Evolutionary conservation across 257 asterid species (phyloP), one percentile per base, ranked within the genome.

Genomic region (Fraxinus excelsior): DNA sequence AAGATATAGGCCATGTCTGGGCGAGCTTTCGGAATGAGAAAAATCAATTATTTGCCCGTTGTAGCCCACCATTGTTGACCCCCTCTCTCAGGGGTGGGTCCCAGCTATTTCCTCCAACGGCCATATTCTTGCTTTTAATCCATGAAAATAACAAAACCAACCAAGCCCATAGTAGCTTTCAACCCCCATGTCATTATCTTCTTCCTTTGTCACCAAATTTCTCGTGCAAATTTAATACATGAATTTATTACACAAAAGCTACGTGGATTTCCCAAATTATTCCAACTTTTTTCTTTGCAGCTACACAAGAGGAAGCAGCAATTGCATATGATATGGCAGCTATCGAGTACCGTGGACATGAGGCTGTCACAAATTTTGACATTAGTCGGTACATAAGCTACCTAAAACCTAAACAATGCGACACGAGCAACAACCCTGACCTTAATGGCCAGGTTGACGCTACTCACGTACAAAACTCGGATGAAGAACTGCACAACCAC

Each of bases 281-380:
- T 82, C 82, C 65, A 44, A 69, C 49, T 7, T 74, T 67, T 44
- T 75, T 8, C 23, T 16, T 16, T 75, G 85, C 82, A 96, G 99
- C 96, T 73, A 96, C 98, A 2, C 95, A 96, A 85, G 99, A 96
- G 72, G 99, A 96, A 85, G 99, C 99, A 0, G 99, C 99, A 38
- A 83, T 88, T 0, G 99, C 99, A 1, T 96, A 96, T 28, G 99
- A 96, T 87, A 85, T 87, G 91, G 99, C 99, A 44, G 99, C 99
- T 1, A 89, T 96, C 69, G 93, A 96, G 82, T 90, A 96, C 74
- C 94, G 99, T 0, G 99, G 99, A 29, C 85, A 84, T 28, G 92
- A 90, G 71, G 99, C 99, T 16, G 92, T 96, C 49, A 96, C 99
- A 46, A 96, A 96, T 76, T 96, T 96, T 80, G 96, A 93, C 86